These are phyloP conservation scores for Verruconis gallopava DNA, from an alignment of 2,329 filamentous ascomycete species.

Conservation along the genomic window DNA sequence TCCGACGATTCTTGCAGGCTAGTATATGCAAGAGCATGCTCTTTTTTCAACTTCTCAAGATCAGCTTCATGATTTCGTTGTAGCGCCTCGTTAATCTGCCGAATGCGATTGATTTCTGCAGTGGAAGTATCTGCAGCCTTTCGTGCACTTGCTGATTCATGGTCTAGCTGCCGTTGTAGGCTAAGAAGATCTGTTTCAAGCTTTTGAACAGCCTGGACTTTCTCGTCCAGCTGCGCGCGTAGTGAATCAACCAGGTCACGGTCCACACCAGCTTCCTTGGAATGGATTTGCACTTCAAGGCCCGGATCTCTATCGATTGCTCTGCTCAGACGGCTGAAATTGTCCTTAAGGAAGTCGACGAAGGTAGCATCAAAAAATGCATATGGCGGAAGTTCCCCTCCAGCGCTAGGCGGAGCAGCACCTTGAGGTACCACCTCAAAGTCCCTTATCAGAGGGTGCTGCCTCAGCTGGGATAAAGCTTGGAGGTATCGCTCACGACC, in stretches of 20 bases:
- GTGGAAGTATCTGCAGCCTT: conserved; percentile 41
- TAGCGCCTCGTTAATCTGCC: conserved; percentile 55
- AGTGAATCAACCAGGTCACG: conserved; percentile 82
- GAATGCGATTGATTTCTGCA: conserved; percentile 39
- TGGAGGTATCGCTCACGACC: conserved; percentile 82
- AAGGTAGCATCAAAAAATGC: conserved; percentile 79
- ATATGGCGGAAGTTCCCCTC: conserved; percentile 27
- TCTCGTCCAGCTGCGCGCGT: conserved; percentile 62
- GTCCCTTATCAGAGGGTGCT: conserved; percentile 68
- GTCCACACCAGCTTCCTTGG: conserved; percentile 85
- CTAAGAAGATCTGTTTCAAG: conserved; percentile 43
- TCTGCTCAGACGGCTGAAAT: conserved; percentile 72
- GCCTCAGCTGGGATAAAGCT: conserved; percentile 62
- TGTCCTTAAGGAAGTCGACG: conserved; percentile 91
- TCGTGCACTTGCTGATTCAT: conserved; percentile 61
- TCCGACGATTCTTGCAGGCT: conserved; percentile 24
- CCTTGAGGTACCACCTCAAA: conserved; percentile 77
- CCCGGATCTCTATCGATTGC: conserved; percentile 86
- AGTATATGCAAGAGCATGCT: conserved; percentile 20
- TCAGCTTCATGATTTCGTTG: conserved; percentile 59
- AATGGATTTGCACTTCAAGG: conserved; percentile 70
- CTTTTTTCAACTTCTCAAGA: conserved; percentile 35
- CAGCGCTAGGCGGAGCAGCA: neutral
- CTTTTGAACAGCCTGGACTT: conserved; percentile 46
- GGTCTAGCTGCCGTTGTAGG: conserved; percentile 47